Evolutionary conservation across 768 basidiomycete species (phyloP).

Genomic region (Serendipita vermifera): DNA sequence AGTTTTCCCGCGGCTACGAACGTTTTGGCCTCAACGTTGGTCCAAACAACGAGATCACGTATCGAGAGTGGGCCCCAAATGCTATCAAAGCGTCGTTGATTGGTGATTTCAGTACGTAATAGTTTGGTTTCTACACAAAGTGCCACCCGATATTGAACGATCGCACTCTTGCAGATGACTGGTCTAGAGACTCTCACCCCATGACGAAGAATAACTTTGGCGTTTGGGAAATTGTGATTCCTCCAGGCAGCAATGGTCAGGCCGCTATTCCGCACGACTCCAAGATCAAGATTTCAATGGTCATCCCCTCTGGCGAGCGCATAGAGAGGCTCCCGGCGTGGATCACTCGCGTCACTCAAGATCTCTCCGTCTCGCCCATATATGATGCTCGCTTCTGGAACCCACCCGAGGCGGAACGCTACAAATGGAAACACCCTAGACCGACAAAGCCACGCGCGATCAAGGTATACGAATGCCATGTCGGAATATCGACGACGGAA

Average conservation of each 20-base stretch:
- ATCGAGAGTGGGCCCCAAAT: slow-evolving; percentile 95
- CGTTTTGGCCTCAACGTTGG: slow-evolving; percentile 58
- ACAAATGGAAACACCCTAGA: slow-evolving; percentile 68
- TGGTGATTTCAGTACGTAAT: slow-evolving; percentile 87
- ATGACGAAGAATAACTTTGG: slow-evolving; percentile 80
- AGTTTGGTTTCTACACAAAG: slow-evolving; percentile 4
- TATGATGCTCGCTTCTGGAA: slow-evolving; percentile 99
- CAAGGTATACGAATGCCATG: slow-evolving; percentile 94
- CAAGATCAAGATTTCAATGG: slow-evolving; percentile 96
- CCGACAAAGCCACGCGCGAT: slow-evolving; percentile 53
- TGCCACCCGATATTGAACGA: not conserved
- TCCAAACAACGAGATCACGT: slow-evolving; percentile 53
- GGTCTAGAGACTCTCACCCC: slow-evolving; percentile 74
- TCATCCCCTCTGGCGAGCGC: slow-evolving; percentile 58
- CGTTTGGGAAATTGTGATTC: slow-evolving; percentile 75
- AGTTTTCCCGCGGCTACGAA: slow-evolving; percentile 68
- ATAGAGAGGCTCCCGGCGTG: slow-evolving; percentile 90
- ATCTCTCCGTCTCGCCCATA: slow-evolving; percentile 72
- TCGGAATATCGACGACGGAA: slow-evolving; percentile 89
- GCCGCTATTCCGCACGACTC: slow-evolving; percentile 89
- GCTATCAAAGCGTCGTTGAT: slow-evolving; percentile 70
- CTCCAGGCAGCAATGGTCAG: slow-evolving; percentile 49
- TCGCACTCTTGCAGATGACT: slow-evolving; percentile 46
- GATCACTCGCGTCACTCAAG: slow-evolving; percentile 93
- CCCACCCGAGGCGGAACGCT: slow-evolving; percentile 56